Conservation (phyloP, 208 protist species). For the Acanthamoeba quina region DNA sequence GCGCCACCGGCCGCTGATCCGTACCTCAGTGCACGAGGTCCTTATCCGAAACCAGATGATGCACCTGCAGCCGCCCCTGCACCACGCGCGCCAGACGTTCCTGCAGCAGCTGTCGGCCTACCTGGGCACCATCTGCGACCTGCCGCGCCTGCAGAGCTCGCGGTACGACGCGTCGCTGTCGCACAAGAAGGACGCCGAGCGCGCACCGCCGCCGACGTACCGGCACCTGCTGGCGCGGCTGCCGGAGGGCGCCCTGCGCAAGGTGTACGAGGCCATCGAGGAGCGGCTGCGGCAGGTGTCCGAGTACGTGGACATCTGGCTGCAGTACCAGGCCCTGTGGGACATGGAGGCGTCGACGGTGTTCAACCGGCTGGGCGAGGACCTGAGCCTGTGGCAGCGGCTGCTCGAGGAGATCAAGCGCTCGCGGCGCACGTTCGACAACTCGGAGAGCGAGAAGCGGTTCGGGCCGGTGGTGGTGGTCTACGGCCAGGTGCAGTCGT, state of each 20-base stretch:
- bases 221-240: conserved; percentile 80
- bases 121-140: conserved; percentile 80
- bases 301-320: conserved; percentile 90
- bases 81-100: conserved; percentile 83
- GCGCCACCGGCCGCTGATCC: conserved; percentile 44
- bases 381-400: conserved; percentile 87
- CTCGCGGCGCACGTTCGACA: conserved; percentile 89
- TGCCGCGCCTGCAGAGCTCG: conserved; percentile 83
- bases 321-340: conserved; percentile 94
- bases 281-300: conserved; percentile 79
- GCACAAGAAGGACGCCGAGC: conserved; percentile 58
- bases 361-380: conserved; percentile 84
- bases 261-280: conserved; percentile 85
- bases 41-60: conserved; percentile 87
- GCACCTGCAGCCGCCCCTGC: conserved; percentile 88
- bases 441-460: conserved; percentile 79
- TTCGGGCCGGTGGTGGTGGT: conserved; percentile 91
- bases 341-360: conserved; percentile 89
- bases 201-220: conserved; percentile 19
- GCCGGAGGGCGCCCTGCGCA: conserved; percentile 76
- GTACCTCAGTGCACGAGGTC: conserved; percentile 85
- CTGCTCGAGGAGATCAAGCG: conserved; percentile 89
- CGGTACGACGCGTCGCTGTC: conserved; percentile 81
- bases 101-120: conserved; percentile 74
- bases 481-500: conserved; percentile 90